Percentiles rank a stretch among this genome's conserved stretches.
These are phyloP conservation scores for Lactifluus pinguis DNA, from an alignment of 768 basidiomycete genomes.

Conservation along the genomic window DNA sequence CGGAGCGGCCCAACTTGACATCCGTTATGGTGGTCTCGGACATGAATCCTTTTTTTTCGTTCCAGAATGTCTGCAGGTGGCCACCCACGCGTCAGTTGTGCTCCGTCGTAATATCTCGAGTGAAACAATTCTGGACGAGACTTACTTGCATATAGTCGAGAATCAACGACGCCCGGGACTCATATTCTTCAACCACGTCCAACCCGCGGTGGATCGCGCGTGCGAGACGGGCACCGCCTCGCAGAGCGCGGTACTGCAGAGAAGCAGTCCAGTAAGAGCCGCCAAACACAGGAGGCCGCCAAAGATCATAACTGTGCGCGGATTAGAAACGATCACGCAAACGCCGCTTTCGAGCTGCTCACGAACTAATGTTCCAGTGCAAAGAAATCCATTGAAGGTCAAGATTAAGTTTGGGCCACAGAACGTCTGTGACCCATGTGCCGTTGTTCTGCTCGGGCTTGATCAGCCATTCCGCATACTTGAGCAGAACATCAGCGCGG, in stretches of 20 bases:
- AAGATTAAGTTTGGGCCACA: constrained; percentile 12
- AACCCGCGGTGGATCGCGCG: constrained; percentile 2
- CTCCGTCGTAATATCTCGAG: background rate
- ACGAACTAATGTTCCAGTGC: constrained; percentile 12
- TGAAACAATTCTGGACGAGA: background rate
- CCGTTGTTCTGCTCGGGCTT: constrained; percentile 13
- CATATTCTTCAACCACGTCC: constrained; percentile 1
- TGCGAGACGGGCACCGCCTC: constrained; percentile 11
- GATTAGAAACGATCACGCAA: background rate
- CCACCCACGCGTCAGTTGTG: background rate
- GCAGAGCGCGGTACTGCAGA: constrained; percentile 11
- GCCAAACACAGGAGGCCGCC: constrained; percentile 8
- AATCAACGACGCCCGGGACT: constrained; percentile 2
- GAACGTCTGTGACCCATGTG: constrained; percentile 10
- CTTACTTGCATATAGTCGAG: constrained; percentile 14
- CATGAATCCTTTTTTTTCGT: constrained; percentile 9
- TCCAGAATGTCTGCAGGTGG: constrained; percentile 7
- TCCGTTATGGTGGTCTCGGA: constrained; percentile 7
- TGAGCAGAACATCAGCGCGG: constrained; percentile 5
- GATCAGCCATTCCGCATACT: constrained; percentile 2
- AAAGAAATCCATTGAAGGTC: constrained; percentile 12
- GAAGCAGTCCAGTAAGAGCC: constrained; percentile 14
- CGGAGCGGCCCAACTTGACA: background rate
- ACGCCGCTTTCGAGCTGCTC: background rate
- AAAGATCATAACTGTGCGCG: constrained; percentile 3